Evolutionary conservation across 176 grass and related monocot species (phyloP).

Genomic region (Ensete ventricosum): DNA sequence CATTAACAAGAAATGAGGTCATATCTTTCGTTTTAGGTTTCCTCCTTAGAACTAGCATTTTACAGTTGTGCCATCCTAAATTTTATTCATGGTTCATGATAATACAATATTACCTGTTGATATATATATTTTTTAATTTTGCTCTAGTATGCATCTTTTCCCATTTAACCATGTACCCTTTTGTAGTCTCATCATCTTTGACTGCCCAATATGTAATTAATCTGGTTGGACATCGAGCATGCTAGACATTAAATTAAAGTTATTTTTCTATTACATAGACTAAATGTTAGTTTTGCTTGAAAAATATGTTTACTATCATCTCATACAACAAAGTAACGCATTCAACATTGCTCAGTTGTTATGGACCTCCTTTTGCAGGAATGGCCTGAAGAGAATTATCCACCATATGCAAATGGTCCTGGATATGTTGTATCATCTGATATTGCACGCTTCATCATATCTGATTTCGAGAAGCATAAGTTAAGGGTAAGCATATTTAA

Average conservation of each 20-base stretch:
- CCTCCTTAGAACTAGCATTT: too few species aligned
- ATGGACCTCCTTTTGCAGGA: conserved; percentile 51
- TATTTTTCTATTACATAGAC: neutral
- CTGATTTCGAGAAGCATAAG: conserved; percentile 64
- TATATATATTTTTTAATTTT: too few species aligned
- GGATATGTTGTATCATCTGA: conserved; percentile 90
- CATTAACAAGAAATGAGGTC: too few species aligned
- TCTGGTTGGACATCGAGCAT: too few species aligned
- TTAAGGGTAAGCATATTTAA: conserved; percentile 60
- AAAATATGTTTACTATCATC: too few species aligned
- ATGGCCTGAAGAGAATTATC: conserved; percentile 95
- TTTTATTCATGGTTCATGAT: too few species aligned
- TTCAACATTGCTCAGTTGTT: conserved; percentile 4
- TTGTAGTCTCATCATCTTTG: neutral
- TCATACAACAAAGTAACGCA: neutral
- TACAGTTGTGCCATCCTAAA: too few species aligned
- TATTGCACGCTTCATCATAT: conserved; percentile 65
- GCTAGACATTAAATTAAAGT: too few species aligned
- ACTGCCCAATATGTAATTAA: neutral
- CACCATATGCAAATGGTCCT: conserved; percentile 93
- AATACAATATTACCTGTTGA: too few species aligned
- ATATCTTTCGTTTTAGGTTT: too few species aligned
- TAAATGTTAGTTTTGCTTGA: neutral
- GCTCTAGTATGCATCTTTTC: too few species aligned
- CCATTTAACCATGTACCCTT: too few species aligned